Conservation (phyloP, 2,329 filamentous ascomycete species). For the Penicillium aurantiogriseum region DNA sequence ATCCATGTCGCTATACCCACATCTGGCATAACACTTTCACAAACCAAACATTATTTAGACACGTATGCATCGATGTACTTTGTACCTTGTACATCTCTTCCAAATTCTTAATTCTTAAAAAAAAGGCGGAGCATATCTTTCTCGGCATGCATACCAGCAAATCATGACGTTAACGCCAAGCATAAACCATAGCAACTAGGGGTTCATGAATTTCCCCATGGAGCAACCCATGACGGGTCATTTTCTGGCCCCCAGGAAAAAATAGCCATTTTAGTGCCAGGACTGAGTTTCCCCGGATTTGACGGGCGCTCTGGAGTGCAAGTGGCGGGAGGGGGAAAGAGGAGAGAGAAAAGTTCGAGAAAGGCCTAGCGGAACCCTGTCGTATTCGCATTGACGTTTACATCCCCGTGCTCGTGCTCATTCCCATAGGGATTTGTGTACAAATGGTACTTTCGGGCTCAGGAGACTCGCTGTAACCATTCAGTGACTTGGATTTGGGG, state of each 20-base stretch:
- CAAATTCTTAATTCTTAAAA: neutral
- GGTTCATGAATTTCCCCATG: neutral
- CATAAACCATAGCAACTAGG: neutral
- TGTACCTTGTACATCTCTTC: neutral
- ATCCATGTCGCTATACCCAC: neutral
- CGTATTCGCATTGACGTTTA: neutral
- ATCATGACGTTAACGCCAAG: slow-evolving; percentile 29
- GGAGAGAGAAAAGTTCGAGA: slow-evolving; percentile 24
- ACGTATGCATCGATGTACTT: neutral
- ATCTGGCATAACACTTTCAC: neutral
- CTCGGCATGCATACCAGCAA: slow-evolving; percentile 11
- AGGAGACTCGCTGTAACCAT: slow-evolving; percentile 69
- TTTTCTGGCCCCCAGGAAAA: neutral
- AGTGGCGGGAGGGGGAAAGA: neutral
- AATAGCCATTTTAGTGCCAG: neutral
- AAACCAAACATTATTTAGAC: neutral
- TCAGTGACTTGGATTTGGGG: slow-evolving; percentile 68
- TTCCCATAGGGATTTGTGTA: neutral
- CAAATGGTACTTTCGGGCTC: slow-evolving; percentile 48
- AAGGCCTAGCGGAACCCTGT: slow-evolving; percentile 15
- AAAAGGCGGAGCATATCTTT: neutral
- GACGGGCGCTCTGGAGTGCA: slow-evolving; percentile 11
- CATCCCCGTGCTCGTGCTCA: neutral
- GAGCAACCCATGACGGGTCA: neutral
- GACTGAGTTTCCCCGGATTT: slow-evolving; percentile 9